Evolutionary conservation across 148 eudicot species (phyloP).

Genomic region (Heliosperma pusillum): DNA sequence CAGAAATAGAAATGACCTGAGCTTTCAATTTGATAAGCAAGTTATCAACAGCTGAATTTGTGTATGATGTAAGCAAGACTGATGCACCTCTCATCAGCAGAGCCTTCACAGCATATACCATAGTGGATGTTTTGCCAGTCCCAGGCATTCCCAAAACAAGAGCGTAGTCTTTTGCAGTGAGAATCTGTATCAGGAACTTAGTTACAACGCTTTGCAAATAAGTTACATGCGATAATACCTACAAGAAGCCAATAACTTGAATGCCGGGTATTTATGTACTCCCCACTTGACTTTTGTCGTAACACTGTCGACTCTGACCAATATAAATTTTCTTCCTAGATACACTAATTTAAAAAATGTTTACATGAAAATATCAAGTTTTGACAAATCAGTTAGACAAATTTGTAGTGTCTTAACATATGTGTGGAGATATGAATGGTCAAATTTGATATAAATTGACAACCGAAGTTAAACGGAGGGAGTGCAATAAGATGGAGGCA

Average conservation of each 20-base stretch:
- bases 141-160: conserved; percentile 99
- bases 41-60: conserved; percentile 98
- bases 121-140: conserved; percentile 96
- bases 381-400: too few relatives aligned
- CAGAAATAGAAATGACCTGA: conserved; percentile 50
- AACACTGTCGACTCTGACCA: not conserved
- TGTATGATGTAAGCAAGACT: conserved; percentile 93
- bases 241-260: not conserved
- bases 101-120: conserved; percentile 98
- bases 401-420: too few relatives aligned
- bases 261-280: too few relatives aligned
- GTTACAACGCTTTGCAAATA: too few relatives aligned
- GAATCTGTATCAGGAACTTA: conserved; percentile 54
- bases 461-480: not conserved
- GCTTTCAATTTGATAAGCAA: conserved; percentile 90
- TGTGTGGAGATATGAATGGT: too few relatives aligned
- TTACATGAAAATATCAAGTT: too few relatives aligned
- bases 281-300: not conserved
- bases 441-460: not conserved
- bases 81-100: conserved; percentile 93
- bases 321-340: too few relatives aligned
- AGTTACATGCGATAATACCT: not conserved
- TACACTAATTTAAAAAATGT: too few relatives aligned
- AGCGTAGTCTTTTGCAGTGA: conserved; percentile 83
- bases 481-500: not conserved